phyloP scores from a whole-genome alignment of 164 flowering plant genomes.

The Litsea cubeba region DNA sequence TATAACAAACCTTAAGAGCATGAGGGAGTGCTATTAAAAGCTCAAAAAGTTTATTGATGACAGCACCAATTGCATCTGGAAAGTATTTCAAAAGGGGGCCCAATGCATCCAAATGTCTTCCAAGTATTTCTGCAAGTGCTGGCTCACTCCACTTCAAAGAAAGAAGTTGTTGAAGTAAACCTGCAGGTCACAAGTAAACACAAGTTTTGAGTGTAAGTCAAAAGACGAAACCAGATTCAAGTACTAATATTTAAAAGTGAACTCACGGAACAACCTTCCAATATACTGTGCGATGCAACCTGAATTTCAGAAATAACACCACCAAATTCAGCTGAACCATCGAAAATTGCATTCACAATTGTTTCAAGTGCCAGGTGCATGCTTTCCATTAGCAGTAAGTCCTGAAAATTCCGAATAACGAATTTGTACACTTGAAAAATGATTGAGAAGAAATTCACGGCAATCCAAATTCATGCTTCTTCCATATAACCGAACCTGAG shows the following conservation, averaged over 20 bases:
- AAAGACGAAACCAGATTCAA: conserved; percentile 5
- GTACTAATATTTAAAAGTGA: conserved; percentile 1
- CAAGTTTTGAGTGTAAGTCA: conserved; percentile 21
- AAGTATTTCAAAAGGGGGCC: conserved; percentile 80
- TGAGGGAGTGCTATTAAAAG: conserved; percentile 77
- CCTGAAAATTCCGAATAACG: conserved; percentile 35
- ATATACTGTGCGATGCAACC: conserved; percentile 38
- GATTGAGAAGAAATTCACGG: not conserved
- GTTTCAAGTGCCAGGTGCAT: conserved; percentile 78
- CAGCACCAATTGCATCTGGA: conserved; percentile 83
- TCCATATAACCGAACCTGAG: conserved; percentile 47
- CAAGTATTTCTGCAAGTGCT: conserved; percentile 62
- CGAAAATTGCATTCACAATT: conserved; percentile 65
- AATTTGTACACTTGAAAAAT: not conserved
- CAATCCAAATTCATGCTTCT: not conserved
- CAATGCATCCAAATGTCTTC: conserved; percentile 73
- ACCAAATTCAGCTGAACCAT: conserved; percentile 58
- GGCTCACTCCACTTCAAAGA: conserved; percentile 90
- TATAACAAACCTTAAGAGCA: conserved; percentile 52
- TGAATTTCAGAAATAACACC: conserved; percentile 54
- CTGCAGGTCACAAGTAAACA: conserved; percentile 38
- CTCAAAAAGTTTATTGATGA: conserved; percentile 88
- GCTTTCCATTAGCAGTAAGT: conserved; percentile 68
- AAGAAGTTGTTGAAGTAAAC: conserved; percentile 78
- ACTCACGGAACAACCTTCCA: conserved; percentile 68